These are phyloP conservation scores for Endocladia muricata DNA, from an alignment of 31 red algal species.

Conservation along the genomic window DNA sequence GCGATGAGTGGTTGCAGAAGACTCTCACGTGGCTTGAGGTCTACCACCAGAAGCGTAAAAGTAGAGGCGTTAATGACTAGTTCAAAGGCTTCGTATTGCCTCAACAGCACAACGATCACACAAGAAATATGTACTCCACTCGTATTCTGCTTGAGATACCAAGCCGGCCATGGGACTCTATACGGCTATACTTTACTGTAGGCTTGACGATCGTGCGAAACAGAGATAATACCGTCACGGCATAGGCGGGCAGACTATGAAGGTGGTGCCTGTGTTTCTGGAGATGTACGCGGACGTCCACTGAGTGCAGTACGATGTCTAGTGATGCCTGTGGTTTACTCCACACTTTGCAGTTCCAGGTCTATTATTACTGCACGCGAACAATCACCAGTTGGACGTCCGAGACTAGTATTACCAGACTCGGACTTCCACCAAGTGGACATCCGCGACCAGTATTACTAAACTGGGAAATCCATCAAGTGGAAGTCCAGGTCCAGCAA, in stretches of 20 bases:
- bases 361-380: too few species aligned
- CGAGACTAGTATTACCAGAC: too few species aligned
- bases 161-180: not conserved
- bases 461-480: too few species aligned
- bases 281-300: too few species aligned
- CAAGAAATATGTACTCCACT: not conserved
- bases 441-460: too few species aligned
- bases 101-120: not conserved
- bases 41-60: slow-evolving; percentile 8
- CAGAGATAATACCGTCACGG: not conserved
- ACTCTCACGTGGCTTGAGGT: not conserved
- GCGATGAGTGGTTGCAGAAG: not conserved
- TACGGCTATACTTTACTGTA: not conserved
- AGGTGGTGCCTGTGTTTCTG: too few species aligned
- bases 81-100: not conserved
- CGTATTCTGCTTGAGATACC: not conserved
- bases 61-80: not conserved
- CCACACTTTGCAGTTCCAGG: too few species aligned
- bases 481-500: too few species aligned
- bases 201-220: not conserved
- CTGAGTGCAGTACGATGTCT: too few species aligned
- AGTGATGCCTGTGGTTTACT: too few species aligned
- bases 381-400: too few species aligned
- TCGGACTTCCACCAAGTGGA: too few species aligned
- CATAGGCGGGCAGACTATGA: not conserved